Evolutionary conservation across 306 rosid genomes (phyloP).

Genomic region (Vigna trinervia): DNA sequence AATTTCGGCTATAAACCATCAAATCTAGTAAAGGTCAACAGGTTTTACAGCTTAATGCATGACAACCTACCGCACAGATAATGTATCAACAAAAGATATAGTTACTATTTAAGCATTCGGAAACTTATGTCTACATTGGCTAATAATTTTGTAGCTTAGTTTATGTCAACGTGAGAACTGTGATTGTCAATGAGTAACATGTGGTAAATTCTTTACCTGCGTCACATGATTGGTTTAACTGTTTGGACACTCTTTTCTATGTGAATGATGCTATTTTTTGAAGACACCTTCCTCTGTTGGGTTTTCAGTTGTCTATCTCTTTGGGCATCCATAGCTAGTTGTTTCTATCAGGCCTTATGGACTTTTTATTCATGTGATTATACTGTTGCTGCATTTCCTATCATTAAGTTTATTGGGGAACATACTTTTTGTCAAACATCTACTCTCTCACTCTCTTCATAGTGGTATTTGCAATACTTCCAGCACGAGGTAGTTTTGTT

Average conservation of each 20-base stretch:
- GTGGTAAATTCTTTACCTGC: constrained; percentile 16
- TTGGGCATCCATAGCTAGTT: constrained; percentile 18
- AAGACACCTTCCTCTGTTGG: background rate
- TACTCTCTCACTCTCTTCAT: background rate
- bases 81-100: constrained; percentile 10
- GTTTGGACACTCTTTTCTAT: constrained; percentile 6
- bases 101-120: constrained; percentile 18
- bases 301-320: constrained; percentile 17
- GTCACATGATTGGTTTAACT: constrained; percentile 6
- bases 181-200: constrained; percentile 2
- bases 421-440: background rate
- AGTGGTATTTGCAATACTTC: constrained; percentile 9
- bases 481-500: constrained; percentile 25
- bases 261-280: constrained; percentile 12
- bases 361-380: constrained; percentile 12
- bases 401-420: background rate
- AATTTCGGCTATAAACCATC: constrained; percentile 24
- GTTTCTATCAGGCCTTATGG: background rate
- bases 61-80: constrained; percentile 7
- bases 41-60: constrained; percentile 23
- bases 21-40: constrained; percentile 26
- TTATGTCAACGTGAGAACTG: background rate
- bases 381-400: constrained; percentile 8
- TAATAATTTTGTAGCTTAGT: constrained; percentile 17
- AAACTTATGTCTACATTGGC: background rate